Evolutionary conservation across 805 yeast species (phyloP), one percentile per base, ranked within the genome.

Genomic region (Cyberlindnera veronae): DNA sequence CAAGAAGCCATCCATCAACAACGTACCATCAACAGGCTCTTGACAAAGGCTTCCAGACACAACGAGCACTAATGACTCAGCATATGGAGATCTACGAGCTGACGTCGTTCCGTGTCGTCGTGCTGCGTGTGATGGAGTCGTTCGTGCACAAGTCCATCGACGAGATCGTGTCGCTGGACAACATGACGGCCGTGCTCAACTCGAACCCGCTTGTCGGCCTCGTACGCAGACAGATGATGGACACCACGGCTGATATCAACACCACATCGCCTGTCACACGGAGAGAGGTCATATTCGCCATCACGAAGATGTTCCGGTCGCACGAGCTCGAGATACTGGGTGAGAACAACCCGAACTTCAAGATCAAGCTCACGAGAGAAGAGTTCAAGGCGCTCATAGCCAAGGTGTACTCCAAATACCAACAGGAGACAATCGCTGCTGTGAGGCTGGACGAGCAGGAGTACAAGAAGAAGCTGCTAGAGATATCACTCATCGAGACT

Each of bases 61-160:
- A n/a, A n/a, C n/a, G n/a, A n/a, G n/a, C n/a, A n/a, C n/a, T n/a
- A n/a, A n/a, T n/a, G n/a, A n/a, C n/a, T 9, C 22, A 17, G 10
- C 21, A 27, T 13, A 11, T 13, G 29, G 35, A 39, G 13, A 38
- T 39, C 21, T 29, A 36, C 24, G 44, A 46, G 4, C 46, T 48
- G 4, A 41, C 41, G 3, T 42, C 54, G 2, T 57, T 57, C 44
- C 44, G 44, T 3, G 41, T 57, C 21, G 42, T 54, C 1, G 56
- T 55, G 5, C 44, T 57, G n/a, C 37, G 55, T 1, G 59, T 53
- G 11, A 49, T 57, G 13, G 60, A 50, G 35, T 42, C 54, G 8
- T 50, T 55, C 28, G 57, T 56, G 4, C 45, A 46, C 28, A 45
- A 45, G 24, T 48, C 57, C 7, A 30, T 54, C 3, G 55, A 54